These are phyloP conservation scores for Suillus bovinus DNA, from an alignment of 768 basidiomycete genomes.

Conservation along the genomic window DNA sequence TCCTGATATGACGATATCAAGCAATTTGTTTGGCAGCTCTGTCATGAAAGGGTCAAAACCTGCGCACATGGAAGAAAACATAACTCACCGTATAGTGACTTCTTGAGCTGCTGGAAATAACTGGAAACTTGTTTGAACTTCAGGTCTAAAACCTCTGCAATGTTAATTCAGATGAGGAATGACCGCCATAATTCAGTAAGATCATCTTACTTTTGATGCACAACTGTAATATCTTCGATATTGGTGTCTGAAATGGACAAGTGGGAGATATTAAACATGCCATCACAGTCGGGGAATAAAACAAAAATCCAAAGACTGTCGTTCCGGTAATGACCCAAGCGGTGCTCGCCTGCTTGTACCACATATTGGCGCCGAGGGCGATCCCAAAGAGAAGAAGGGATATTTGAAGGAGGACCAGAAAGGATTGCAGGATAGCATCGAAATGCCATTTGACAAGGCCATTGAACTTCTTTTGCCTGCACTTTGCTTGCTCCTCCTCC, in stretches of 20 bases:
- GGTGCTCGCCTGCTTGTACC: background rate
- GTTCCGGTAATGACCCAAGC: constrained; percentile 2
- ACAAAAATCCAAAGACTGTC: background rate
- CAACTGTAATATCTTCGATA: background rate
- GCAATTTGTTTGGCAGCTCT: no score
- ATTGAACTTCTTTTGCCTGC: constrained; percentile 12
- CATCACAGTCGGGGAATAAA: constrained; percentile 8
- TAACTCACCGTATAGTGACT: background rate
- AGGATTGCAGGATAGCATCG: constrained; percentile 8
- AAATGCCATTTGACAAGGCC: constrained; percentile 16
- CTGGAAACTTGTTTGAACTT: background rate
- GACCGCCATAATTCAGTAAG: background rate
- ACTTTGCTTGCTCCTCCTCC: constrained; percentile 10
- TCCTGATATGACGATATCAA: no score
- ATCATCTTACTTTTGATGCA: no score
- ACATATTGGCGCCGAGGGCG: constrained; percentile 8
- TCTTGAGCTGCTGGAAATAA: background rate
- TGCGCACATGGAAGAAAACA: no score
- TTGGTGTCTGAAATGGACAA: constrained; percentile 9
- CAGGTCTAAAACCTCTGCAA: background rate
- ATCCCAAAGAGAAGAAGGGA: constrained; percentile 16
- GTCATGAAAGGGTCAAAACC: no score
- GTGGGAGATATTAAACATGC: constrained; percentile 1
- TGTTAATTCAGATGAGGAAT: background rate
- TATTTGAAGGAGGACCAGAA: constrained; percentile 17